Evolutionary conservation across 345 rosid genomes (phyloP).

Genomic region (Brassica rapa): DNA sequence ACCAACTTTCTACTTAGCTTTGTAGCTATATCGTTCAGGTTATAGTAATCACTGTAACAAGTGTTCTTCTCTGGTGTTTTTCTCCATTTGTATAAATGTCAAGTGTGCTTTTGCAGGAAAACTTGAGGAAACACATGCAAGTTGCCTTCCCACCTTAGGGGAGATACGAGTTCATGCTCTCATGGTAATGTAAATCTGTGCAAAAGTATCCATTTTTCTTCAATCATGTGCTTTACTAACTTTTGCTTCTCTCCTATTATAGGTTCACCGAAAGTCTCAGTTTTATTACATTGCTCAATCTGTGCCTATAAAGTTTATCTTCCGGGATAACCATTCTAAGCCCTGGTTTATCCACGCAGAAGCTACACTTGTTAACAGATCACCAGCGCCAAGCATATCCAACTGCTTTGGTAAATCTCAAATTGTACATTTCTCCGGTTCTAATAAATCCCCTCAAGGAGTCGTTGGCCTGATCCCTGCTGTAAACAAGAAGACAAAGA

Average conservation of each 20-base stretch:
- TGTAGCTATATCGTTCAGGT: not conserved
- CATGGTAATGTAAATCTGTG: constrained; percentile 47
- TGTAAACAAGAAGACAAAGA: constrained; percentile 10
- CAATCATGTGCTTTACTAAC: not conserved
- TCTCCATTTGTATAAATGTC: not conserved
- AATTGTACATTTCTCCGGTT: not conserved
- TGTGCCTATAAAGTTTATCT: constrained; percentile 27
- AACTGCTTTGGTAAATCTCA: not conserved
- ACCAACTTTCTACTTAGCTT: not conserved
- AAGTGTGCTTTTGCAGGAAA: constrained; percentile 48
- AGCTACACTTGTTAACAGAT: constrained; percentile 17
- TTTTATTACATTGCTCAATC: constrained; percentile 26
- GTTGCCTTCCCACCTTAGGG: constrained; percentile 36
- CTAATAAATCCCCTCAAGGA: constrained; percentile 13
- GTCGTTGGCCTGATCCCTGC: constrained; percentile 10
- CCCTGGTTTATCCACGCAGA: constrained; percentile 41
- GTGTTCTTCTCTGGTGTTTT: not conserved
- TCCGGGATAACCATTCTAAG: constrained; percentile 13
- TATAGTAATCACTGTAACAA: not conserved
- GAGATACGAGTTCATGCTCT: constrained; percentile 51
- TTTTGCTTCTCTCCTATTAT: constrained; percentile 1
- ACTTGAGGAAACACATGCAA: constrained; percentile 52
- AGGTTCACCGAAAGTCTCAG: constrained; percentile 33
- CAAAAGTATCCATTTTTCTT: not conserved
- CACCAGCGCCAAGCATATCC: constrained; percentile 21